These are phyloP conservation scores for Pseudomonodictys pantanalensis DNA, from an alignment of 495 filamentous ascomycete species.

Conservation along the genomic window DNA sequence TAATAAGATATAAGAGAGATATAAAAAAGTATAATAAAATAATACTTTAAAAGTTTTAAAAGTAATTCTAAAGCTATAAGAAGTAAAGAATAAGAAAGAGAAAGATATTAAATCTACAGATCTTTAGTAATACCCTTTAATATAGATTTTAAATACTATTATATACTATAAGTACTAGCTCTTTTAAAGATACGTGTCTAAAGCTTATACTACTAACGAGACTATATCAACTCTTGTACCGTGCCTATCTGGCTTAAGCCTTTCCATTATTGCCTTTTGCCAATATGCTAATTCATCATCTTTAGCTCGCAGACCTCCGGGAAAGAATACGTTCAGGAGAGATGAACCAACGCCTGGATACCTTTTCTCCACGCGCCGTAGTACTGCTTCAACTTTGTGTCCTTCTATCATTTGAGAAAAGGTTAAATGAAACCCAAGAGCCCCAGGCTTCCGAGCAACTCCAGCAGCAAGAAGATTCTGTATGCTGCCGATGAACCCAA, in stretches of 20 bases:
- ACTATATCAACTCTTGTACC: neutral
- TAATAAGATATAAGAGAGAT: too few relatives aligned
- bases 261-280: neutral
- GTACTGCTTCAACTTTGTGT: conserved; percentile 37
- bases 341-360: conserved; percentile 37
- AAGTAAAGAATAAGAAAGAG: too few relatives aligned
- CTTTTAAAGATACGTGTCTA: too few relatives aligned
- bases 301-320: conserved; percentile 33
- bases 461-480: conserved; percentile 47
- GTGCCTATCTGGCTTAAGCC: neutral
- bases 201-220: too few relatives aligned
- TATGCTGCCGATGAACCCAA: conserved; percentile 47
- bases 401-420: neutral
- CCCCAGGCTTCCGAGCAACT: conserved; percentile 11
- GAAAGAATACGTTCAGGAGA: conserved; percentile 40
- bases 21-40: too few relatives aligned
- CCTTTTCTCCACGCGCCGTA: conserved; percentile 35
- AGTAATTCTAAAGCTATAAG: too few relatives aligned
- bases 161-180: too few relatives aligned
- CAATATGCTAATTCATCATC: conserved; percentile 6
- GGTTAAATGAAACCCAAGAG: neutral
- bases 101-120: too few relatives aligned
- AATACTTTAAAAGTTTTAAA: too few relatives aligned
- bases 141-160: too few relatives aligned
- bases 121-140: too few relatives aligned